These are phyloP conservation scores for Penicillium sp. DNA, from an alignment of 2,329 filamentous ascomycete species.

Conservation along the genomic window DNA sequence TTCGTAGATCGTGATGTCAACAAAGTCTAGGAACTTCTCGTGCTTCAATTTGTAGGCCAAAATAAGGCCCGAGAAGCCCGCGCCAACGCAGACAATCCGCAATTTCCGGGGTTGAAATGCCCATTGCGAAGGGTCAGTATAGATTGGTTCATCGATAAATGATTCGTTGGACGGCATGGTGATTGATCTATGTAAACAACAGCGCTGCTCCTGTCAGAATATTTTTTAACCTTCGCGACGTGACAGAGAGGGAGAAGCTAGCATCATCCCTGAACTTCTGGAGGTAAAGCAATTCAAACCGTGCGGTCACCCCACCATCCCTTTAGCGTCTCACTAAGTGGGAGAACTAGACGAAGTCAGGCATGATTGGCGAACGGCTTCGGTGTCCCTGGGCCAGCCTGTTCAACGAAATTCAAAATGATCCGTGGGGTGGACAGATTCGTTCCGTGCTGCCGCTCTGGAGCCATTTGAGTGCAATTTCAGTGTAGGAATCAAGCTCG, in stretches of 20 bases:
- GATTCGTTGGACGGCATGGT: too few relatives aligned
- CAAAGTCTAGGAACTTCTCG: conserved; percentile 6
- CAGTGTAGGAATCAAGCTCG: too few relatives aligned
- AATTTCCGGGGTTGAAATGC: conserved; percentile 5
- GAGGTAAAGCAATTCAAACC: neutral
- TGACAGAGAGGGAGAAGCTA: too few relatives aligned
- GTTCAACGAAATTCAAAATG: too few relatives aligned
- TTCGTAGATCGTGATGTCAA: conserved; percentile 19
- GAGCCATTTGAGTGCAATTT: too few relatives aligned
- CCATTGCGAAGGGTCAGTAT: conserved; percentile 1
- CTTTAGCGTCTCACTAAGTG: neutral
- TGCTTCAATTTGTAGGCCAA: conserved; percentile 28
- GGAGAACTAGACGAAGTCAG: neutral
- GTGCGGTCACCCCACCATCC: neutral
- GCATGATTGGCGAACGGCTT: neutral
- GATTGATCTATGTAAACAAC: too few relatives aligned
- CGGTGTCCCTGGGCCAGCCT: too few relatives aligned
- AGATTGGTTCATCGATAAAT: conserved; percentile 2
- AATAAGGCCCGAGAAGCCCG: conserved; percentile 24
- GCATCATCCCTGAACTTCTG: neutral
- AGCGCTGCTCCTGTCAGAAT: too few relatives aligned
- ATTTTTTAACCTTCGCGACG: too few relatives aligned
- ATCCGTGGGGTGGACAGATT: too few relatives aligned
- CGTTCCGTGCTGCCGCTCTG: too few relatives aligned
- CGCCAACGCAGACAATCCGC: conserved; percentile 25